Percentiles rank a stretch among this genome's conserved stretches.
phyloP scores from a whole-genome alignment of 192 early-diverging fungal genomes.

The Oehlia diaphana region DNA sequence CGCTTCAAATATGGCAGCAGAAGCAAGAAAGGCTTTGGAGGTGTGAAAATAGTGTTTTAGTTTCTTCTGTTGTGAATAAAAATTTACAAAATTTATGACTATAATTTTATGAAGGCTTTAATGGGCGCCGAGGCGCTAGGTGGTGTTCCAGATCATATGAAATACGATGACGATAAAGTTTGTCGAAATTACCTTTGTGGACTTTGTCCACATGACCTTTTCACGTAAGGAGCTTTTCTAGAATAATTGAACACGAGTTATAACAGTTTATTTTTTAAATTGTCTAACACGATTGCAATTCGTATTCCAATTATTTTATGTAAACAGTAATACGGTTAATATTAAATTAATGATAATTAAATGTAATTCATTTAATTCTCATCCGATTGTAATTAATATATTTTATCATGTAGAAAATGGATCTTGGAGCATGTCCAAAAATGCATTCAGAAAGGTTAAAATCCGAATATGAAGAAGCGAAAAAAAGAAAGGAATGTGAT shows the following conservation, averaged over 20 bases:
- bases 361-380: not conserved
- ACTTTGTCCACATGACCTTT: conserved; percentile 50
- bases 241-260: not conserved
- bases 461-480: conserved; percentile 47
- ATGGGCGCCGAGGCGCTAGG: conserved; percentile 55
- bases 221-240: conserved; percentile 34
- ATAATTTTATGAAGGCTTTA: conserved; percentile 37
- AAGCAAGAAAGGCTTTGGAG: conserved; percentile 31
- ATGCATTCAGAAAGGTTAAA: conserved; percentile 50
- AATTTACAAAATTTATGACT: not conserved
- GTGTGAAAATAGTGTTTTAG: not conserved
- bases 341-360: not conserved
- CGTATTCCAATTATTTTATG: not conserved
- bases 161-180: conserved; percentile 41
- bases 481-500: conserved; percentile 14
- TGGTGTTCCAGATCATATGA: conserved; percentile 47
- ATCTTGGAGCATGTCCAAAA: conserved; percentile 52
- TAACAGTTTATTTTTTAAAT: not conserved
- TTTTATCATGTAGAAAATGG: conserved; percentile 43
- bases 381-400: not conserved
- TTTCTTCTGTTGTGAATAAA: not conserved
- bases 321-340: conserved; percentile 21
- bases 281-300: not conserved
- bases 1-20: conserved; percentile 13
- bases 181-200: conserved; percentile 52